A percentile compares a stretch with the other conserved stretches of the same genome.
These are phyloP conservation scores for Pythium volutum DNA, from an alignment of 352 stramenopile species.

Conservation along the genomic window DNA sequence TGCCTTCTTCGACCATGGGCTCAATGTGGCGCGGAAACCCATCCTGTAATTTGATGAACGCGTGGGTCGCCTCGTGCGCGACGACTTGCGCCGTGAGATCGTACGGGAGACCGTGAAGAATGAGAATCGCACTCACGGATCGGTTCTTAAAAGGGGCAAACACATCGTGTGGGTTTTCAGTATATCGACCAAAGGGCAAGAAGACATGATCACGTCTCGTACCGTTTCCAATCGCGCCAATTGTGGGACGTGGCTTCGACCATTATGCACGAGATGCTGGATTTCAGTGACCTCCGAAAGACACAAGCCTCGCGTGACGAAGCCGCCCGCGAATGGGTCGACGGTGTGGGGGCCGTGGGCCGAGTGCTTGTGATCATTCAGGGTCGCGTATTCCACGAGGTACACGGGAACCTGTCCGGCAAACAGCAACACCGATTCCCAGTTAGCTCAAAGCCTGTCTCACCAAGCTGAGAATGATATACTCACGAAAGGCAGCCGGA, in stretches of 20 bases:
- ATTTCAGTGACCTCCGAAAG: slow-evolving; percentile 57
- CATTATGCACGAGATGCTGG: slow-evolving; percentile 43
- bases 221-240: slow-evolving; percentile 55
- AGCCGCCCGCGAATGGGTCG: slow-evolving; percentile 20
- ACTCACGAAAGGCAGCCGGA: slow-evolving; percentile 48
- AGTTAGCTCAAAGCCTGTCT: background rate
- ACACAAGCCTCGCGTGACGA: slow-evolving; percentile 50
- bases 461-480: background rate
- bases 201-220: background rate
- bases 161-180: background rate
- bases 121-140: slow-evolving; percentile 66
- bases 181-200: background rate
- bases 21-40: slow-evolving; percentile 43
- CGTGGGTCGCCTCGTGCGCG: slow-evolving; percentile 73
- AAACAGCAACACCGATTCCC: too few species aligned
- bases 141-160: slow-evolving; percentile 34
- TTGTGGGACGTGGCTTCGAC: slow-evolving; percentile 35
- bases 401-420: slow-evolving; percentile 52
- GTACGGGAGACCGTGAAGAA: slow-evolving; percentile 70
- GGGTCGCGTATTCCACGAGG: slow-evolving; percentile 49
- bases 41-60: slow-evolving; percentile 68
- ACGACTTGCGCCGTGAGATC: slow-evolving; percentile 68
- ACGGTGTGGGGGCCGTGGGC: slow-evolving; percentile 27
- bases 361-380: slow-evolving; percentile 47
- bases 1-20: slow-evolving; percentile 54